These are phyloP conservation scores for Asterophora lycoperdoides DNA, from an alignment of 768 basidiomycete species.

Conservation along the genomic window DNA sequence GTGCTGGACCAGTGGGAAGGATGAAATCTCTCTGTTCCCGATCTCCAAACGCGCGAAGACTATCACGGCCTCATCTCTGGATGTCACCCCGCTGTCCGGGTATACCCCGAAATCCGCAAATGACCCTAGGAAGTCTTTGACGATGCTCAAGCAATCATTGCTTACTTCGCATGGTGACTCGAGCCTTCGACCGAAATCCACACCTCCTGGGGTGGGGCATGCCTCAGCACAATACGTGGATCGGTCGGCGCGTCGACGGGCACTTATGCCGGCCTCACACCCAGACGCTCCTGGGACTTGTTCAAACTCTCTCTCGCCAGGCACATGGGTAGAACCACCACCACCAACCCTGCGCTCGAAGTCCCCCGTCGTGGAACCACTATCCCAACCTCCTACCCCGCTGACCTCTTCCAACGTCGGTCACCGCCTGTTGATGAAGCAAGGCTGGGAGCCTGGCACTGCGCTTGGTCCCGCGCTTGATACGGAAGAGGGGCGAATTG, in stretches of 20 bases:
- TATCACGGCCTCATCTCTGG: conserved; percentile 25
- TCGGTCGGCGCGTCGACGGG: conserved; percentile 67
- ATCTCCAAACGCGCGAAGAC: conserved; percentile 20
- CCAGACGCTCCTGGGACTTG: conserved; percentile 51
- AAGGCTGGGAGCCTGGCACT: conserved; percentile 73
- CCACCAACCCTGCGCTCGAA: conserved; percentile 20
- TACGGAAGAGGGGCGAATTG: conserved; percentile 30
- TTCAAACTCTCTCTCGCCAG: conserved; percentile 5
- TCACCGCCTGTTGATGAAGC: conserved; percentile 61
- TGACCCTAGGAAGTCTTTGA: conserved; percentile 63
- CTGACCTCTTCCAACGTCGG: conserved; percentile 60
- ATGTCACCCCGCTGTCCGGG: conserved; percentile 18
- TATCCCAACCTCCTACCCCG: conserved; percentile 43
- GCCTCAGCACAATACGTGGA: conserved; percentile 45
- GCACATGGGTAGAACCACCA: conserved; percentile 8
- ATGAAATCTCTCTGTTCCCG: conserved; percentile 60
- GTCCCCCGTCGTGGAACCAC: conserved; percentile 20
- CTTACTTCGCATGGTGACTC: conserved; percentile 44
- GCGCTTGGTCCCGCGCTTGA: conserved; percentile 38
- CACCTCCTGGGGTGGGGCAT: conserved; percentile 10
- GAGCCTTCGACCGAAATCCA: conserved; percentile 16
- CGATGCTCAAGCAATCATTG: conserved; percentile 59
- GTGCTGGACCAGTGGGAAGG: conserved; percentile 48
- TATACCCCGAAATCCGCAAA: conserved; percentile 25
- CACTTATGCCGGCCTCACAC: conserved; percentile 48